Base-by-base conservation (phyloP, 1,139 yeast species). In the Starmera stellimalicola region DNA sequence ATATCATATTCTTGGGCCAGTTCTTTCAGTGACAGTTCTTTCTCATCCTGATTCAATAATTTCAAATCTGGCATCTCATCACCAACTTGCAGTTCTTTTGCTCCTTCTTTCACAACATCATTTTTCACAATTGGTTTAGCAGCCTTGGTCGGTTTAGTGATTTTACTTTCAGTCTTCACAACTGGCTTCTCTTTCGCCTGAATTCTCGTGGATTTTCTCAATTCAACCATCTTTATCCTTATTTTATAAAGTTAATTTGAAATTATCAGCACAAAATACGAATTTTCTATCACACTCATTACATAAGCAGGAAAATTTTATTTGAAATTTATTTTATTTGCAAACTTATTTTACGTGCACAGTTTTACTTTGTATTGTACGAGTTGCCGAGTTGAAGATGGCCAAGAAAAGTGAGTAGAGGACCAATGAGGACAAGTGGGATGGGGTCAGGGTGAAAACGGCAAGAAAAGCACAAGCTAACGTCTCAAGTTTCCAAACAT, bases 41-140 rank as follows among this genome's bases (percentile, higher is more conserved):
- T 60, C n/a, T 65, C 82, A 39, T 80, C 79, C 55, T 87, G 88
- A 51, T 83, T 77, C 38, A 63, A 50, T 27, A 88, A 61, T 0
- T 63, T 63, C 34, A 82, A 36, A 29, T 71, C 76, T 6, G 95
- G 96, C 32, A 87, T 67, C 15, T 55, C 53, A 51, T 79, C 94
- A 16, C 94, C 94, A 11, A 72, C 64, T 39, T 71, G 62, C 22
- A 81, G 29, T 30, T 51, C 57, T 5, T 33, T 33, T 0, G 37
- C 16, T 19, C 11, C 23, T 19, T 8, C 30, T 30, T 12, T 39
- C 33, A 29, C 33, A 20, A 22, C 35, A 6, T 22, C 33, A 11
- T 34, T 19, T 7, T 35, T 33, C 2, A 27, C 3, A 6, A 14
- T n/a, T n/a, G 25, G 25, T n/a, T n/a, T 14, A 6, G 25, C 6